Evolutionary conservation across 2,329 filamentous ascomycete genomes (phyloP), one percentile per base, ranked within the genome.

Genomic region (Sordariomycetes sp.): DNA sequence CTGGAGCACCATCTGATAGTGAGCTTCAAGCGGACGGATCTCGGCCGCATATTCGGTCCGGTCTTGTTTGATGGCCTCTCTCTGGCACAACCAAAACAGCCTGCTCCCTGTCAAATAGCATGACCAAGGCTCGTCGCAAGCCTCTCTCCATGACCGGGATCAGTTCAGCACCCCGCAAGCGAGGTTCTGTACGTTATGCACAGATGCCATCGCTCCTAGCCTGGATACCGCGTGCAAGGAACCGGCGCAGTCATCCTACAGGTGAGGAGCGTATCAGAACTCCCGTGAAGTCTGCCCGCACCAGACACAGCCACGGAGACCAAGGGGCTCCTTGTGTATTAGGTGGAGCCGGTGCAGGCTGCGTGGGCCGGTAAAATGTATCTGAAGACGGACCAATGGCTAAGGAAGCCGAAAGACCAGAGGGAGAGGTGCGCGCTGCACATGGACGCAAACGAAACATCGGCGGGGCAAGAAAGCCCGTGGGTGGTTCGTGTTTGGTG

Each of bases 1-100:
- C 4, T 32, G 28, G 28, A n/a, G 4, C 28, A 32, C 28, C 8
- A 32, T 32, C 28, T 32, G 4, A 32, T 4, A 32, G 25, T 22
- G 8, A 22, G 24, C 24, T 0, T 43, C 16, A 43, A 24, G 24
- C 22, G 43, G 48, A 20, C 25, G 40, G 54, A 50, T 20, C 28
- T 7, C 12, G 11, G 11, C 7, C 32, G 11, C 50, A 32, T 53
- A 53, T 52, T 53, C 55, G 55, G 55, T 37, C 55, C 55, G 55
- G 46, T 18, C 52, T 57, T 40, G 55, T 57, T 57, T 57, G 55
- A 52, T 53, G 22, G 52, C 37, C 48, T 48, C 46, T 56, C 55
- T 57, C 20, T 52, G n/a, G 46, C 28, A 57, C 34, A 50, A 50
- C 2, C 46, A 22, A 50, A 50, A 22, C 46, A 14, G 43, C 43